phyloP scores from a whole-genome alignment of 1,284 basidiomycete genomes.

The Pseudozyma hubeiensis region DNA sequence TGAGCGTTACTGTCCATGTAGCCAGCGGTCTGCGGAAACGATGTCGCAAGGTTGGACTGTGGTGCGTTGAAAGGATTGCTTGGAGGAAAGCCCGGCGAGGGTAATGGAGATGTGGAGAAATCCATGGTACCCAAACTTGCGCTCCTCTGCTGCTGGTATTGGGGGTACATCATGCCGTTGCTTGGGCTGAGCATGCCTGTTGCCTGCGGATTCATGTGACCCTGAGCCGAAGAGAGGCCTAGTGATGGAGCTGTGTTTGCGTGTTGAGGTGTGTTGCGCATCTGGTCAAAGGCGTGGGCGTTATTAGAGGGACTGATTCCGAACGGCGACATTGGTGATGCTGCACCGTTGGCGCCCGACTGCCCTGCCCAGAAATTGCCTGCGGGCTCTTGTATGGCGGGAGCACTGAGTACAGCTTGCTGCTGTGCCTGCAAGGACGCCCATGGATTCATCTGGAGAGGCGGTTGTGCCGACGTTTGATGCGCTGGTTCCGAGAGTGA shows the following conservation, averaged over 20 bases:
- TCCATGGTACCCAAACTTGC: constrained; percentile 46
- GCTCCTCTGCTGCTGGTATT: constrained; percentile 39
- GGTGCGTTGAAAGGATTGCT: constrained; percentile 38
- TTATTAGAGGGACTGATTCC: constrained; percentile 26
- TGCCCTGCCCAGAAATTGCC: constrained; percentile 43
- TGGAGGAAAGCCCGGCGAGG: constrained; percentile 18
- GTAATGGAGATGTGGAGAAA: constrained; percentile 34
- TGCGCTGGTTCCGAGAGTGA: constrained; percentile 31
- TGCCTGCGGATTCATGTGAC: constrained; percentile 6
- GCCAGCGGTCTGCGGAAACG: constrained; percentile 15
- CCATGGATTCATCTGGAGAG: constrained; percentile 55
- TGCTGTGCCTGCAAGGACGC: constrained; percentile 45
- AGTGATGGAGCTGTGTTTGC: constrained; percentile 26
- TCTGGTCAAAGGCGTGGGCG: constrained; percentile 5
- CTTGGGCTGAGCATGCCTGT: constrained; percentile 31
- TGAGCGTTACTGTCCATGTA: constrained; percentile 4
- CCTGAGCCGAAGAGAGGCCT: constrained; percentile 2
- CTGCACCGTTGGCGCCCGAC: neutral
- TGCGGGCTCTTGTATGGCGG: constrained; percentile 34
- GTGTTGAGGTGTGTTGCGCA: constrained; percentile 27
- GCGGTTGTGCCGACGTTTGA: constrained; percentile 25
- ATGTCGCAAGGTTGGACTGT: constrained; percentile 13
- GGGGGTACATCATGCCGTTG: constrained; percentile 30
- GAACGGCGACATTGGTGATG: constrained; percentile 14
- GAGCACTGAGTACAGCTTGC: constrained; percentile 39